Evolutionary conservation across 75 land plant species (phyloP), one percentile per base, ranked within the genome.

Genomic region (Cunninghamia lanceolata): DNA sequence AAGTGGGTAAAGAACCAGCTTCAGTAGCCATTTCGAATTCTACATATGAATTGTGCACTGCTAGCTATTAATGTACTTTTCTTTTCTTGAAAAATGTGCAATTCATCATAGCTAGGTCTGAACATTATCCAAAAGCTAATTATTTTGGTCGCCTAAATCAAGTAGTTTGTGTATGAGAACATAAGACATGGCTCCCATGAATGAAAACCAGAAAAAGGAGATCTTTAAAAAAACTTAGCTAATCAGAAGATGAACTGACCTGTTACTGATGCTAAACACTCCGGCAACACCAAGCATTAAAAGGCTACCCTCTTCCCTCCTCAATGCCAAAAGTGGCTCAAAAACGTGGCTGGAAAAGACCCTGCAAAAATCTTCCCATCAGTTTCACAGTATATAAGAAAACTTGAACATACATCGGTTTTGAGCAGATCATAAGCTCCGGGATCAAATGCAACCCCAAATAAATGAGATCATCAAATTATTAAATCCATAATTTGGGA

Each of bases 201-300:
- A 19, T 56, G 73, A 70, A 70, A 70, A 70, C 73, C 30, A 28
- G 32, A 70, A 30, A 70, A 70, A 30, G 11, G 8, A 30, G 10
- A 70, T 0, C 73, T n/a, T 70, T 30, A 28, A 70, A n/a, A n/a
- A 56, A 17, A 56, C 3, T 25, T 34, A 71, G 36, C 75, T 71
- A 32, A 34, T 71, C 5, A 71, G 75, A 11, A 11, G 75, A 71
- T 10, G 75, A 71, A 34, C 75, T 10, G 15, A 71, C 75, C 75
- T 71, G 36, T 89, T 89, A 56, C 90, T 90, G 34, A 90, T 73
- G 87, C 90, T 90, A 53, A 90, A 78, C 83, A 90, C 75, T 30
- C 85, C 91, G 28, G 91, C 90, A 83, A 90, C 91, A 59, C 85
- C 87, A 46, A 90, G 91, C 90, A 90, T 90, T 36, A 90, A 87